A percentile compares a stretch with the other conserved stretches of the same genome.
These are phyloP conservation scores for Entomortierella chlamydospora DNA, from an alignment of 192 early-diverging fungal genomes.

Conservation along the genomic window DNA sequence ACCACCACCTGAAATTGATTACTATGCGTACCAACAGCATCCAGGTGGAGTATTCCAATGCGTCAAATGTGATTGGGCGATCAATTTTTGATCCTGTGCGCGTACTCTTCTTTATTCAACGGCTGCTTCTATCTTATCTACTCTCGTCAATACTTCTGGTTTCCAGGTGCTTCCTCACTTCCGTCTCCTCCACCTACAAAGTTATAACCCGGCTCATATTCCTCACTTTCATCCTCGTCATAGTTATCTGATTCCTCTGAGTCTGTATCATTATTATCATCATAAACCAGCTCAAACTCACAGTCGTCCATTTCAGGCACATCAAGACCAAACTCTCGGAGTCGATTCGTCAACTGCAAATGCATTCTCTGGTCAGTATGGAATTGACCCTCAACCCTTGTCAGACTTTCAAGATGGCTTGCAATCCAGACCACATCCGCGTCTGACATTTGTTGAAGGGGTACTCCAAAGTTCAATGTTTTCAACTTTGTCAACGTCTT, in stretches of 20 bases:
- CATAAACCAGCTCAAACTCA: background rate
- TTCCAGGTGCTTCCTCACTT: too few species aligned
- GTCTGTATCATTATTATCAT: background rate
- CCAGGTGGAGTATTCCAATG: too few species aligned
- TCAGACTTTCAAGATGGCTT: slow-evolving; percentile 8
- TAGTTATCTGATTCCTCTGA: slow-evolving; percentile 3
- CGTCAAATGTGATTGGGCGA: too few species aligned
- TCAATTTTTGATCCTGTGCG: too few species aligned
- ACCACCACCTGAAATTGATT: too few species aligned
- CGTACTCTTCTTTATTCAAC: too few species aligned
- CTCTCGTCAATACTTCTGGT: too few species aligned
- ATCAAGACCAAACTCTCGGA: slow-evolving; percentile 5
- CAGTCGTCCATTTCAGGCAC: background rate
- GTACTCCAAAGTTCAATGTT: background rate
- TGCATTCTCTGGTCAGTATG: slow-evolving; percentile 2
- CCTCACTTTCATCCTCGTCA: slow-evolving; percentile 6
- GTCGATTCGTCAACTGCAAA: background rate
- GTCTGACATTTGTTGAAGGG: slow-evolving; percentile 1
- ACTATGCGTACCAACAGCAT: too few species aligned
- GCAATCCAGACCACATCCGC: slow-evolving; percentile 25
- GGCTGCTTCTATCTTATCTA: too few species aligned
- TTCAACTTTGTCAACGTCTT: slow-evolving; percentile 14
- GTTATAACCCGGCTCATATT: too few species aligned
- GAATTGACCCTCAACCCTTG: slow-evolving; percentile 14
- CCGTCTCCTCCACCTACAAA: too few species aligned